Evolutionary conservation across 345 rosid species (phyloP), one percentile per base, ranked within the genome.

Genomic region (Nasturtium officinale): DNA sequence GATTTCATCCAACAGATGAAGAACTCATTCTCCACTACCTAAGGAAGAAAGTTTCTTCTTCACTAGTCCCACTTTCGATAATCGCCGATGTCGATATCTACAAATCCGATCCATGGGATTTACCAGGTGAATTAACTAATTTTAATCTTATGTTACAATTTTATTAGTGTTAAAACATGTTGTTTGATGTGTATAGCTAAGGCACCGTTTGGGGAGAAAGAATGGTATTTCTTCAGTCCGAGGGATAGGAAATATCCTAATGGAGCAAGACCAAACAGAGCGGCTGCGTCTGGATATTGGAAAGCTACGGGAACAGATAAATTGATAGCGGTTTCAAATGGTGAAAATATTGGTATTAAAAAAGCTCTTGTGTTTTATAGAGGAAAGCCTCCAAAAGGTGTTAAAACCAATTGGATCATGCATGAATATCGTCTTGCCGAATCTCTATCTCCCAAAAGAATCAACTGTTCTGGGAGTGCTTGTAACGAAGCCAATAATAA

Each of bases 141-240:
- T 3, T 6, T 11, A n/a, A n/a, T 10, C 17, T 25, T n/a, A 10
- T 17, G 4, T 45, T 18, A 17, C 48, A 17, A 20, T 20, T 7
- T 51, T 1, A 9, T 17, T 23, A 58, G 21, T 61, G 7, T 59
- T 46, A 5, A 61, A 55, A 63, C 50, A 51, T 18, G 68, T 45
- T 29, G 40, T 53, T 45, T 66, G 35, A 3, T 51, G 8, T 72
- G 60, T 13, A 67, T 68, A 95, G 99, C 43, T 37, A 86, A 67
- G 59, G 93, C 99, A 30, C 82, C 84, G 7, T 90, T 86, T 64
- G 96, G 99, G 0, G 99, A 95, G 90, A 95, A 91, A 77, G 99
- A 95, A 61, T 95, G 99, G 99, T 95, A 95, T 71, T 94, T 94
- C 77, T 94, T 94, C 85, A 94, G 92, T 71, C 98, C 98, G 1